Conservation (phyloP, 306 rosid genomes). For the Purshia tridentata region DNA sequence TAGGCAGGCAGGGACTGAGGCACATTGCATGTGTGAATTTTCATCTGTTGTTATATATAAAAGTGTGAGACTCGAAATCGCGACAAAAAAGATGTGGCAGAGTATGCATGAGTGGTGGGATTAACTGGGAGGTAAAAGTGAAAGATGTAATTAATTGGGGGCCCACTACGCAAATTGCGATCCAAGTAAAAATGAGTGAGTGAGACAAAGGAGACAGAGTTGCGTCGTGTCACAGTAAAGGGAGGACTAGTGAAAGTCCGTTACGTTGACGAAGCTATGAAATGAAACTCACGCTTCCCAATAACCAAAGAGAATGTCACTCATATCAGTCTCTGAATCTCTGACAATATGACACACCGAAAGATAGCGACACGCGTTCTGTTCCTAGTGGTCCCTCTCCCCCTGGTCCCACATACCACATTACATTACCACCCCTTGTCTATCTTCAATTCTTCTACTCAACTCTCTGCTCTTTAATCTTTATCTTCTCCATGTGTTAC, state of each 20-base stretch:
- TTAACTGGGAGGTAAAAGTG: not conserved
- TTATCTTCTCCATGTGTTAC: too few species aligned
- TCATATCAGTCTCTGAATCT: not conserved
- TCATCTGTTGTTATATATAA: too few species aligned
- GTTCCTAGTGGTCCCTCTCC: constrained; percentile 38
- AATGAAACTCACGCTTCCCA: constrained; percentile 8
- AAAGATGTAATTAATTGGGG: not conserved
- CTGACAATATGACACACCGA: constrained; percentile 36
- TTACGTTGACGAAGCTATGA: constrained; percentile 35
- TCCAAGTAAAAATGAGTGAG: not conserved
- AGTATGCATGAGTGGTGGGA: too few species aligned
- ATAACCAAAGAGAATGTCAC: constrained; percentile 20
- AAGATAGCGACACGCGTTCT: constrained; percentile 45
- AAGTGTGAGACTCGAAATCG: too few species aligned
- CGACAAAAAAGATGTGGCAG: too few species aligned
- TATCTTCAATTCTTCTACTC: too few species aligned
- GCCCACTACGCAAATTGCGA: too few species aligned
- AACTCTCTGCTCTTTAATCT: too few species aligned
- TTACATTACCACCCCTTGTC: too few species aligned
- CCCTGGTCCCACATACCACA: not conserved
- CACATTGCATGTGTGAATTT: too few species aligned
- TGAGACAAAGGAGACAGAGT: constrained; percentile 11
- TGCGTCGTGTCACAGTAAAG: constrained; percentile 26
- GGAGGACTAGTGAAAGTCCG: constrained; percentile 16
- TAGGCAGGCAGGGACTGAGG: too few species aligned